Percentiles rank a stretch among this genome's conserved stretches.
These are phyloP conservation scores for Penicillium coprophilum DNA, from an alignment of 495 filamentous ascomycete species.

Conservation along the genomic window DNA sequence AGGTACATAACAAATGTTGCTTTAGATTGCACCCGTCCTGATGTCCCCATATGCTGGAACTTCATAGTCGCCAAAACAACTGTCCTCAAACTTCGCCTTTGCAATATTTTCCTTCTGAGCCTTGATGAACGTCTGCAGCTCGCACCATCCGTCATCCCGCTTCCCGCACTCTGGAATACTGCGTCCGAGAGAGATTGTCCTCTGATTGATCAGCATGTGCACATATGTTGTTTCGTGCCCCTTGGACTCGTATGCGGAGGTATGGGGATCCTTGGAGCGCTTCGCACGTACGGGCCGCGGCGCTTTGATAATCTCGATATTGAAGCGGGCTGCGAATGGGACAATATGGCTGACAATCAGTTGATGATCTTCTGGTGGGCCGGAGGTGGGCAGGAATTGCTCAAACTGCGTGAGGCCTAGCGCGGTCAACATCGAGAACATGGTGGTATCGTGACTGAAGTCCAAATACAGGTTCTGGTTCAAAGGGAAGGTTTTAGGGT, in stretches of 20 bases:
- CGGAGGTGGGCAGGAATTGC: constrained; percentile 39
- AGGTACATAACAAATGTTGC: neutral
- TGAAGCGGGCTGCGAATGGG: constrained; percentile 60
- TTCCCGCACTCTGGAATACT: constrained; percentile 57
- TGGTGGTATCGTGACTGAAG: constrained; percentile 35
- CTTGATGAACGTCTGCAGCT: constrained; percentile 55
- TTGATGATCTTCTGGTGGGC: constrained; percentile 45
- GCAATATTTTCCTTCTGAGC: constrained; percentile 45
- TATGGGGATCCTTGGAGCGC: constrained; percentile 25
- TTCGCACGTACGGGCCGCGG: constrained; percentile 49
- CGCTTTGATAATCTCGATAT: constrained; percentile 63
- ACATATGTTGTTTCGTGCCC: constrained; percentile 53
- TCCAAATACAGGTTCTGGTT: constrained; percentile 49
- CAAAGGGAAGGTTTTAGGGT: constrained; percentile 46
- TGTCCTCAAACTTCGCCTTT: constrained; percentile 50
- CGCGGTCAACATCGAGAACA: constrained; percentile 42
- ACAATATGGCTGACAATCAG: constrained; percentile 57
- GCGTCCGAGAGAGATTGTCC: constrained; percentile 57
- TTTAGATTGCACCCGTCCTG: neutral
- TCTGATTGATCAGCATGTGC: constrained; percentile 64
- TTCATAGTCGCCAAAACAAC: constrained; percentile 42
- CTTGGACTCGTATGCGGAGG: constrained; percentile 9
- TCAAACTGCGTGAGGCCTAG: constrained; percentile 55
- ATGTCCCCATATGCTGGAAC: neutral
- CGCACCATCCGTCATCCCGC: constrained; percentile 65